Conservation (phyloP, 2,329 filamentous ascomycete genomes). For the Aspergillus nomiae region DNA sequence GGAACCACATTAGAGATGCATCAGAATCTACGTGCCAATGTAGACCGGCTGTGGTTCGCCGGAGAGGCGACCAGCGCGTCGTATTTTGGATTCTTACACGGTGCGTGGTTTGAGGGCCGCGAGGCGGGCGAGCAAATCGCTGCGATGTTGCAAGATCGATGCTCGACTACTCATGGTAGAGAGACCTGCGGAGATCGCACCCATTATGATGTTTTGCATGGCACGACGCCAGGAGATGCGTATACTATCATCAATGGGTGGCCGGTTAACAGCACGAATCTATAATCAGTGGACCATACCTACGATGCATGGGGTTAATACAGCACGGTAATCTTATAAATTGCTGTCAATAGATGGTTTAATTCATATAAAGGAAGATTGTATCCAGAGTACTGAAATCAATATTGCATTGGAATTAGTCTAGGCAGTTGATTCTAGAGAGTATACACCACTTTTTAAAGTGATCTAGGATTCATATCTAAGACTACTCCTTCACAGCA, state of each 20-base stretch:
- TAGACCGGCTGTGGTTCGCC: constrained; percentile 64
- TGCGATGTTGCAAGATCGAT: constrained; percentile 25
- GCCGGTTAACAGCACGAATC: constrained; percentile 28
- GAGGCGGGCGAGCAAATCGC: constrained; percentile 46
- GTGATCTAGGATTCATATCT: too few relatives aligned
- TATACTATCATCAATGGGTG: constrained; percentile 34
- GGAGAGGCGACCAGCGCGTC: constrained; percentile 64
- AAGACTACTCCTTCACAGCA: too few relatives aligned
- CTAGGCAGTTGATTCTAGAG: too few relatives aligned
- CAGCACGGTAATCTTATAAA: neutral
- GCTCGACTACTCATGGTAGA: constrained; percentile 14
- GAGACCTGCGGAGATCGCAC: constrained; percentile 22
- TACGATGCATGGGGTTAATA: neutral
- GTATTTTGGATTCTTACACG: constrained; percentile 68
- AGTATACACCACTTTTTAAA: too few relatives aligned
- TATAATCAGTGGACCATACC: constrained; percentile 8
- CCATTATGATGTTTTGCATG: constrained; percentile 33
- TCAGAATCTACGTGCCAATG: constrained; percentile 66
- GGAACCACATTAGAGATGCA: constrained; percentile 66
- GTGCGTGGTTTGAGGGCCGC: constrained; percentile 60
- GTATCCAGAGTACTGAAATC: neutral
- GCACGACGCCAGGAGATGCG: constrained; percentile 31
- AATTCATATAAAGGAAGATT: neutral
- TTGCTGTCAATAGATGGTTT: neutral
- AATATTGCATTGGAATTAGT: too few relatives aligned